Conservation (phyloP, 106 monocot species). For the Ottelia alismoides region DNA sequence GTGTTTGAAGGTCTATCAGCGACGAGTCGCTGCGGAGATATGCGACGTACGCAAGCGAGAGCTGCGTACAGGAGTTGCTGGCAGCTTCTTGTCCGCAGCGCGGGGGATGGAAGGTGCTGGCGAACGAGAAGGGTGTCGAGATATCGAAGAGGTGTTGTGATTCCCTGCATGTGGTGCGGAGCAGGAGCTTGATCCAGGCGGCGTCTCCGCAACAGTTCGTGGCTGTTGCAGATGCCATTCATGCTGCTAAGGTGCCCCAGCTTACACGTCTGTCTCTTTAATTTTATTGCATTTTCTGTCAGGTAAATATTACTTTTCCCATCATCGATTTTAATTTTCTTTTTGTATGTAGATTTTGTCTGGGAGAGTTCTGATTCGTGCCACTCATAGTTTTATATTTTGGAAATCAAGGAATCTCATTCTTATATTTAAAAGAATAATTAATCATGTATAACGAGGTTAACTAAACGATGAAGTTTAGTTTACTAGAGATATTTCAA, state of each 20-base stretch:
- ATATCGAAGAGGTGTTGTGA: constrained; percentile 52
- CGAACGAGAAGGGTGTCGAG: constrained; percentile 54
- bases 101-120: constrained; percentile 60
- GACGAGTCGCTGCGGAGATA: constrained; percentile 80
- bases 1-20: constrained; percentile 57
- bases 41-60: constrained; percentile 74
- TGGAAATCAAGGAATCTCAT: no score
- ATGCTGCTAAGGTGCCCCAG: constrained; percentile 97
- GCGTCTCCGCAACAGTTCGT: constrained; percentile 71
- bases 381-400: no score
- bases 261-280: no score
- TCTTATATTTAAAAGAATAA: no score
- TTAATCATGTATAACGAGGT: no score
- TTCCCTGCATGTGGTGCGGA: constrained; percentile 58
- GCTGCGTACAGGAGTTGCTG: constrained; percentile 83
- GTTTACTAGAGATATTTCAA: no score
- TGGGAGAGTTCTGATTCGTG: no score
- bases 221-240: constrained; percentile 73
- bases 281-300: no score
- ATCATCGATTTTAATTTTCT: no score
- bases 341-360: no score
- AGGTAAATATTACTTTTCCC: no score
- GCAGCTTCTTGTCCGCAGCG: constrained; percentile 44
- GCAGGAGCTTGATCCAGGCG: constrained; percentile 56
- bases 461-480: no score